Base-by-base conservation (phyloP, 2,329 filamentous ascomycete genomes). In the Trichoderma sp. region DNA sequence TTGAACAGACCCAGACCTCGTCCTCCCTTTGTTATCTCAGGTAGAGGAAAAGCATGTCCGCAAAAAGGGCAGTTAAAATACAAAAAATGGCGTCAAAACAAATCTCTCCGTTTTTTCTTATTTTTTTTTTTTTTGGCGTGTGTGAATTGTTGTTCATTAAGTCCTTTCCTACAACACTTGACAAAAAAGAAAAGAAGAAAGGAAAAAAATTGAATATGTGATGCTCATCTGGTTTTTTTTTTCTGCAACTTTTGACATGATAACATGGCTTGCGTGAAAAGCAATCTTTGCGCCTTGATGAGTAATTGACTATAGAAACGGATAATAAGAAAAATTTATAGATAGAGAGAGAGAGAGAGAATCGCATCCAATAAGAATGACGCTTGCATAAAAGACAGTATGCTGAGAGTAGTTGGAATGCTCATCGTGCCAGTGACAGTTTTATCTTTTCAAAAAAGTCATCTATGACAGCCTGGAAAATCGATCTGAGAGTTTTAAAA, bases 401-500 rank as follows among this genome's bases (percentile, higher is more conserved):
- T 53, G 64, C 43, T 52, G 53, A 66, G 43, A 53, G 21, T 40
- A 31, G n/a, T 27, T 49, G 29, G 31, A 53, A 60, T 60, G 64
- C 64, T 68, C 64, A n/a, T 33, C 40, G 11, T 64, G 61, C 64
- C 64, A 66, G 63, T 66, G 63, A 66, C 63, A 14, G 19, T 58
- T 49, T 16, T 19, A 47, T 66, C 5, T 19, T 27, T 27, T 35
- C 27, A 47, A 35, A 66, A 49, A 35, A 56, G 53, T 35, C 63
- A 65, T 65, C 62, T 49, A 58, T 66, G 63, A 66, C 63, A 66
- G 56, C 37, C 53, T 35, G 13, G 6, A 27, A 47, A 16, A 21
- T 58, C 33, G 11, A 21, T 58, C 49, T 64, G 49, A 47, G 37
- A 66, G 63, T 52, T 33, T 65, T 5, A 57, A 57, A 31, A 57